These are phyloP conservation scores for Coniophora puteana DNA, from an alignment of 1,284 basidiomycete genomes.

Conservation along the genomic window DNA sequence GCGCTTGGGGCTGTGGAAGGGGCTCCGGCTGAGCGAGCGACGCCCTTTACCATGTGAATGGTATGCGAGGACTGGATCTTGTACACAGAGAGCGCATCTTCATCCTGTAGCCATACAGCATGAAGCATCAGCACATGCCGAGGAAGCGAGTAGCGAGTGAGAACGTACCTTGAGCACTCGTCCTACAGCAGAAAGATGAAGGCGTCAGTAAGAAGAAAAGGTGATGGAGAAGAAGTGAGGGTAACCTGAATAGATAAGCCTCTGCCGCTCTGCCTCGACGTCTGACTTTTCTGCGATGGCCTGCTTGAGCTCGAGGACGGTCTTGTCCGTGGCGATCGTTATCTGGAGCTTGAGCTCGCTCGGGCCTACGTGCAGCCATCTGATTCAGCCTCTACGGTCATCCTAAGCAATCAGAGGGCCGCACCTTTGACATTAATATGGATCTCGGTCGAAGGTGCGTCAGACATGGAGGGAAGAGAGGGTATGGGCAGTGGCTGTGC, in stretches of 20 bases:
- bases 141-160: neutral
- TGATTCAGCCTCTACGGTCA: neutral
- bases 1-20: constrained; percentile 20
- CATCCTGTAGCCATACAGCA: constrained; percentile 52
- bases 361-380: constrained; percentile 59
- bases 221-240: neutral
- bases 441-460: constrained; percentile 50
- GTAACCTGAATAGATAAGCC: constrained; percentile 85
- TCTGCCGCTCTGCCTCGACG: constrained; percentile 80
- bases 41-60: constrained; percentile 92
- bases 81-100: constrained; percentile 77
- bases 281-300: constrained; percentile 81
- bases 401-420: neutral
- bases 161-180: constrained; percentile 64
- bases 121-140: constrained; percentile 4
- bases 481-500: constrained; percentile 1
- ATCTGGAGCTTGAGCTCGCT: constrained; percentile 89
- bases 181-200: constrained; percentile 33
- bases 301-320: constrained; percentile 82
- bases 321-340: constrained; percentile 73
- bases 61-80: constrained; percentile 88
- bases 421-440: constrained; percentile 75
- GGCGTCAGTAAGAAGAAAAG: constrained; percentile 7
- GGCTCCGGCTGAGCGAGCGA: constrained; percentile 46
- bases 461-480: constrained; percentile 42